These are phyloP conservation scores for Geoglossum cookeanum DNA, from an alignment of 2,329 filamentous ascomycete species.

Conservation along the genomic window DNA sequence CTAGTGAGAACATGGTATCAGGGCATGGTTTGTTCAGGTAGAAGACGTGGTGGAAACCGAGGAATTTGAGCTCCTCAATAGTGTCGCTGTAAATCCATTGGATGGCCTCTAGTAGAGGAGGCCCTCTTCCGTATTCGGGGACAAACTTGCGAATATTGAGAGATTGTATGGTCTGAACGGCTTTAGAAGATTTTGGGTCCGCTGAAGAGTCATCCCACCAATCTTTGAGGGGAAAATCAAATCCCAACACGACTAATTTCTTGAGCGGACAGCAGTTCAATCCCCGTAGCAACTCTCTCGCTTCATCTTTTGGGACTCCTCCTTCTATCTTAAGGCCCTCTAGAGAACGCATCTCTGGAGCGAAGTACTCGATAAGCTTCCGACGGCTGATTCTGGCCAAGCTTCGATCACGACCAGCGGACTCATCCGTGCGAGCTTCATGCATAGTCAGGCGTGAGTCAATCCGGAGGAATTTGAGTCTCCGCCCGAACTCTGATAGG, in stretches of 20 bases:
- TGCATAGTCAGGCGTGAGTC: not conserved
- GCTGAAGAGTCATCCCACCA: not conserved
- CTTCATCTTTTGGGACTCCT: conserved; percentile 3
- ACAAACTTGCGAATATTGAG: not conserved
- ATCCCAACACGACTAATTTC: conserved; percentile 3
- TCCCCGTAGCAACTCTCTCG: conserved; percentile 1
- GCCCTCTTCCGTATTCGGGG: not conserved
- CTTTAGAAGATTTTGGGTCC: not conserved
- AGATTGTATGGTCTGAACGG: not conserved
- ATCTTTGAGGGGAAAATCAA: not conserved
- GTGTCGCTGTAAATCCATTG: not conserved
- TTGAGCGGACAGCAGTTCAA: not conserved
- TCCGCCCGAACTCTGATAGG: not conserved
- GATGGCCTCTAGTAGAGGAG: not conserved
- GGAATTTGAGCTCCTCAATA: not conserved
- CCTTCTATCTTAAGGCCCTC: conserved; percentile 4
- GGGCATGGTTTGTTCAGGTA: not conserved
- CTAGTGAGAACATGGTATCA: not conserved
- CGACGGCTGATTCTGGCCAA: not conserved
- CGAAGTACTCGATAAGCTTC: not conserved
- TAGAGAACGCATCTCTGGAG: not conserved
- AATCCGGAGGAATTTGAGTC: not conserved
- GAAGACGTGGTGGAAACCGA: not conserved
- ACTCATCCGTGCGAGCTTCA: not conserved
- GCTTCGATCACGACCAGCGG: not conserved